Conservation (phyloP, 1,284 basidiomycete genomes). For the Gymnopus androsaceus region DNA sequence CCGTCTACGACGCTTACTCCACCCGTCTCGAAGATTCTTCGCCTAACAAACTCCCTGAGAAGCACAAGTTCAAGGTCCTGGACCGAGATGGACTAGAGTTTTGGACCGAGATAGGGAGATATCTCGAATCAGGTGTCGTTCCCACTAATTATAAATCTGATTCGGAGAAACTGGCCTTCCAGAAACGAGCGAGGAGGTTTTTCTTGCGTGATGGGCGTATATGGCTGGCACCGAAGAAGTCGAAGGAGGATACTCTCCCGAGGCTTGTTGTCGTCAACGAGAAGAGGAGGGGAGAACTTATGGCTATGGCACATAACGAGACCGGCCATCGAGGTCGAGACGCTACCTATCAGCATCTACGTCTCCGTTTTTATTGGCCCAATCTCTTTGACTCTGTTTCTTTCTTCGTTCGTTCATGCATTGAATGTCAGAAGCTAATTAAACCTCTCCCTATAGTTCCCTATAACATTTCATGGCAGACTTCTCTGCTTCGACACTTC, state of each 20-base stretch:
- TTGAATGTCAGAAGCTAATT: too few species aligned
- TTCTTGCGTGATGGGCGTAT: neutral
- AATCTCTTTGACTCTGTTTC: constrained; percentile 32
- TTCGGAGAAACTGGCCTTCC: neutral
- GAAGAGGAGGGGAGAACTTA: constrained; percentile 13
- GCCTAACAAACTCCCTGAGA: too few species aligned
- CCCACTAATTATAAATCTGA: too few species aligned
- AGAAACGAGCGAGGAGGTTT: neutral
- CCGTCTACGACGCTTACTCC: too few species aligned
- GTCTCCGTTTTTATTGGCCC: constrained; percentile 31
- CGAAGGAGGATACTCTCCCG: constrained; percentile 18
- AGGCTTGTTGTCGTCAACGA: constrained; percentile 21
- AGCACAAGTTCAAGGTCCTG: too few species aligned
- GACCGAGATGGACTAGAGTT: too few species aligned
- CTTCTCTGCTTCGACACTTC: too few species aligned
- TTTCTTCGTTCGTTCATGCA: constrained; percentile 31
- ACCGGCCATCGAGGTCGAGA: constrained; percentile 31
- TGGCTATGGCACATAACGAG: constrained; percentile 24
- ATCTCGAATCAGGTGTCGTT: too few species aligned
- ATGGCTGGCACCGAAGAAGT: constrained; percentile 15
- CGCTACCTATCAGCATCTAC: constrained; percentile 25
- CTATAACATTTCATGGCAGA: too few species aligned
- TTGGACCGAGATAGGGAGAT: too few species aligned
- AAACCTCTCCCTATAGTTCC: too few species aligned
- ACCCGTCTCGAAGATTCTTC: too few species aligned